Evolutionary conservation across 1,139 yeast genomes (phyloP).

Genomic region (Protomyces lactucae-debilis): DNA sequence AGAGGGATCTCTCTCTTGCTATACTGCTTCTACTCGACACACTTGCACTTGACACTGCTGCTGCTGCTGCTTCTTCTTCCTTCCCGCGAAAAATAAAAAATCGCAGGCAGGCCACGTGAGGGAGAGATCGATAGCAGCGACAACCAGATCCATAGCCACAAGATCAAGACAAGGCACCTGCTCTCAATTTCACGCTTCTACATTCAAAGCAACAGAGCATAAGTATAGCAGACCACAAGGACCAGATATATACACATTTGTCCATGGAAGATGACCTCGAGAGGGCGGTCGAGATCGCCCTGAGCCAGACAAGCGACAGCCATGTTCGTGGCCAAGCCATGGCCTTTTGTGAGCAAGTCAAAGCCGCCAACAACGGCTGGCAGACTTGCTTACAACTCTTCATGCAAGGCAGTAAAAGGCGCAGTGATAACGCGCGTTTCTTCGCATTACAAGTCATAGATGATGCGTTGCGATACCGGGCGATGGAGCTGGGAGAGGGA

Average conservation of each 20-base stretch:
- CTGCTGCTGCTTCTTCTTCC: neutral
- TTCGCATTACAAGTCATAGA: conserved; percentile 78
- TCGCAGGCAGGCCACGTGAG: neutral
- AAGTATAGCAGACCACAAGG: too few relatives aligned
- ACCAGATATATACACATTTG: neutral
- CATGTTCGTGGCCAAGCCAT: conserved; percentile 55
- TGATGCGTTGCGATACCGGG: conserved; percentile 47
- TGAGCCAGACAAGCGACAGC: conserved; percentile 68
- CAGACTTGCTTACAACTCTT: conserved; percentile 66
- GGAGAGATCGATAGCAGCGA: too few relatives aligned
- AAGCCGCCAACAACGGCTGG: conserved; percentile 74
- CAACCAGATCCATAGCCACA: too few relatives aligned
- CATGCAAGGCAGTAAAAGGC: conserved; percentile 40
- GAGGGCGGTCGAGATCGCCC: conserved; percentile 89
- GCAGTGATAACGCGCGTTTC: conserved; percentile 49
- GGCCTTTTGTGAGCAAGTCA: conserved; percentile 69
- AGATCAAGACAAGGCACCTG: too few relatives aligned
- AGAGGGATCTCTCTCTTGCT: neutral
- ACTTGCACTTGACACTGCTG: neutral
- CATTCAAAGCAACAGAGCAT: too few relatives aligned
- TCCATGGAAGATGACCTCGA: conserved; percentile 78
- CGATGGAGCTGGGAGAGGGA: conserved; percentile 39
- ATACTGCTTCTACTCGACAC: neutral
- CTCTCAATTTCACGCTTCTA: too few relatives aligned
- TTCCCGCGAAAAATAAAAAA: neutral